Percentiles rank a stretch among this genome's conserved stretches.
phyloP scores from a whole-genome alignment of 305 asterid genomes.

The Fraxinus floribunda region DNA sequence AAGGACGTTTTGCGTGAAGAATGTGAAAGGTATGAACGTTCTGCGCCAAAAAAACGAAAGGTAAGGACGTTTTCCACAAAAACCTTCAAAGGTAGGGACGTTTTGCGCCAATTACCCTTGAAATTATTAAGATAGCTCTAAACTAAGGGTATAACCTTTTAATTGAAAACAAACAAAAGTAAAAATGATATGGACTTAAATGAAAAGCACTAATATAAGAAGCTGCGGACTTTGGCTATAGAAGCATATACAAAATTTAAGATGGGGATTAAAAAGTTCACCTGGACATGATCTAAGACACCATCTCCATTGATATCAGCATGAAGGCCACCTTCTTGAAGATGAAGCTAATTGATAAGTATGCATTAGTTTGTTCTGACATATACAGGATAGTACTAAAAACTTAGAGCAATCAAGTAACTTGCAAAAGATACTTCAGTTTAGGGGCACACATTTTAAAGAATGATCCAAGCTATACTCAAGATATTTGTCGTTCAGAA shows the following conservation, averaged over 20 bases:
- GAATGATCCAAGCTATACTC: slow-evolving; percentile 10
- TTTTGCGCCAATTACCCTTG: background rate
- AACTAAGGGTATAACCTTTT: background rate
- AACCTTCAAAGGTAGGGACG: too few relatives aligned
- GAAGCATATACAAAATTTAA: background rate
- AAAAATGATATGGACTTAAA: background rate
- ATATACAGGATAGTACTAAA: slow-evolving; percentile 10
- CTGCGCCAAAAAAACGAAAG: too few relatives aligned
- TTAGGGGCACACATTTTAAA: slow-evolving; percentile 2
- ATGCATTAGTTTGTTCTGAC: slow-evolving; percentile 19
- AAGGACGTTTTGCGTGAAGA: too few relatives aligned
- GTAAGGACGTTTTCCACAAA: too few relatives aligned
- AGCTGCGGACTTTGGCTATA: background rate
- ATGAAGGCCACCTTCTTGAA: slow-evolving; percentile 99
- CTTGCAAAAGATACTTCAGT: slow-evolving; percentile 3
- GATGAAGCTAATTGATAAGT: slow-evolving; percentile 70
- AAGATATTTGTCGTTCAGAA: slow-evolving; percentile 1
- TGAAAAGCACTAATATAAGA: background rate
- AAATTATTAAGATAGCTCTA: background rate
- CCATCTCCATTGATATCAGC: slow-evolving; percentile 98
- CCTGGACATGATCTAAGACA: slow-evolving; percentile 99
- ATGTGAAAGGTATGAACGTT: too few relatives aligned
- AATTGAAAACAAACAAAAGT: background rate
- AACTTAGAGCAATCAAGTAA: slow-evolving; percentile 9
- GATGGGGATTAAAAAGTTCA: slow-evolving; percentile 23